Conservation (phyloP, 2,329 filamentous ascomycete genomes). For the Clarireedia monteithiana region DNA sequence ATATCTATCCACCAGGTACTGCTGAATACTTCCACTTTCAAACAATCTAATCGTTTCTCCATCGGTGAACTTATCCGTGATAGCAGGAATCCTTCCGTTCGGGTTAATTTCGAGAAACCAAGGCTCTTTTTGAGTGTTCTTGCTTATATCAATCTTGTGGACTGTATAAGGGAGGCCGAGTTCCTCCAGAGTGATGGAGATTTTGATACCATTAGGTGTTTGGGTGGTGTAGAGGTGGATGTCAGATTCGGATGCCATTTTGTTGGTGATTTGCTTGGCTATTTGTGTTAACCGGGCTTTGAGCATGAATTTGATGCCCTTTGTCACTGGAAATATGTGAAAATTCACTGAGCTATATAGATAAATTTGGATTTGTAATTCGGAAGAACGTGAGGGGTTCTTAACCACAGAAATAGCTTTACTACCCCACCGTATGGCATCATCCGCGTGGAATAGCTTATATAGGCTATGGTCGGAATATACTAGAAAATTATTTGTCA, state of each 20-base stretch:
- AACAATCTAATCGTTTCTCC: constrained; percentile 69
- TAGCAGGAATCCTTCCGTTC: constrained; percentile 82
- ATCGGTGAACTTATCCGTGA: constrained; percentile 72
- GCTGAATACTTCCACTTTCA: constrained; percentile 75
- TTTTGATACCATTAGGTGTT: constrained; percentile 87
- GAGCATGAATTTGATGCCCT: no score
- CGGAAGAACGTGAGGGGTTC: no score
- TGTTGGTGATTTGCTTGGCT: constrained; percentile 23
- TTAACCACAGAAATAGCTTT: no score
- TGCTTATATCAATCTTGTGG: constrained; percentile 60
- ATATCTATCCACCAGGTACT: constrained; percentile 77
- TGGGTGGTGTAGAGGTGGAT: constrained; percentile 49
- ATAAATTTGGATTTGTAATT: constrained; percentile 4
- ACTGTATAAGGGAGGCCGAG: constrained; percentile 75
- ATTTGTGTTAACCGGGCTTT: constrained; percentile 9
- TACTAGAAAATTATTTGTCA: no score
- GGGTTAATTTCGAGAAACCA: constrained; percentile 92
- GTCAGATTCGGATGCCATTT: constrained; percentile 34
- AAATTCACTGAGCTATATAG: neutral
- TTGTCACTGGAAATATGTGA: neutral
- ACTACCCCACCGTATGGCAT: no score
- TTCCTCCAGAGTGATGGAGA: constrained; percentile 81
- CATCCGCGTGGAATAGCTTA: no score
- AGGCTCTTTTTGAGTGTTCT: constrained; percentile 73
- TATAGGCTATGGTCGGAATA: no score